These are phyloP conservation scores for Tetracentron sinense DNA, from an alignment of 164 flowering plant species.

Conservation along the genomic window DNA sequence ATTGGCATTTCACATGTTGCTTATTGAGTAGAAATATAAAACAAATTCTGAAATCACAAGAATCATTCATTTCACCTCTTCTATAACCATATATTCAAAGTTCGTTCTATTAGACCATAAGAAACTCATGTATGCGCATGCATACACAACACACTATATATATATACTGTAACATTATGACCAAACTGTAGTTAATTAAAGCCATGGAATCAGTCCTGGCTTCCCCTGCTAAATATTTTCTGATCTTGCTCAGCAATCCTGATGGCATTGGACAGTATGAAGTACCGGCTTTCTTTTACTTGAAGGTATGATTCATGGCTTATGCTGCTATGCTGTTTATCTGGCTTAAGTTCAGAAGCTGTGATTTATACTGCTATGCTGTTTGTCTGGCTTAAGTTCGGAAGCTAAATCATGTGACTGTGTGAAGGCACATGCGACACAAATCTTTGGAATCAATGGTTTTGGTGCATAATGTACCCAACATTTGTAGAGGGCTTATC, in stretches of 20 bases:
- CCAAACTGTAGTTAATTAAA: neutral
- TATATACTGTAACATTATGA: neutral
- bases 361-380: neutral
- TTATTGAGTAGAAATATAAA: neutral
- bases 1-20: neutral
- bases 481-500: too few relatives aligned
- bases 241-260: neutral
- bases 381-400: neutral
- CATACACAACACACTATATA: too few relatives aligned
- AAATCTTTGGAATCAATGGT: too few relatives aligned
- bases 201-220: neutral
- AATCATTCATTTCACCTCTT: neutral
- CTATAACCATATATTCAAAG: neutral
- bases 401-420: too few relatives aligned
- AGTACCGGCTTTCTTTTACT: neutral
- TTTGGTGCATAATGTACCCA: too few relatives aligned
- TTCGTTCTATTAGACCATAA: too few relatives aligned
- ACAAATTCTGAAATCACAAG: neutral
- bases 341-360: neutral
- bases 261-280: neutral
- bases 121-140: too few relatives aligned
- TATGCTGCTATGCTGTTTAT: neutral
- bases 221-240: neutral
- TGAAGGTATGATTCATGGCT: neutral
- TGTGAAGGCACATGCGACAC: too few relatives aligned